phyloP scores from a whole-genome alignment of 345 rosid species.

The Conringia planisiliqua region DNA sequence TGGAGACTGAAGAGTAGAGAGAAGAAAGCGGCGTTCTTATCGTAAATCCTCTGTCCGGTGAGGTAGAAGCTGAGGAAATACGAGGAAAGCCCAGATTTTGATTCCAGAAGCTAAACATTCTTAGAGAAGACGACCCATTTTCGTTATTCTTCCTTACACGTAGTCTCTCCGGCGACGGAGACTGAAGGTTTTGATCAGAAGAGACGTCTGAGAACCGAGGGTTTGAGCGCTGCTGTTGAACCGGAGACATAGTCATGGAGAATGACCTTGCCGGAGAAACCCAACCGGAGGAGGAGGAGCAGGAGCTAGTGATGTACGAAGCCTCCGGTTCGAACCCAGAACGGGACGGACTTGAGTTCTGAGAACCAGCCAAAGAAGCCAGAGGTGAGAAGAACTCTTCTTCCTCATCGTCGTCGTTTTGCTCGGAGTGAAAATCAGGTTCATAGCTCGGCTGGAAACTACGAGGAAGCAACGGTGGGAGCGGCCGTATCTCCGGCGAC shows the following conservation, averaged over 20 bases:
- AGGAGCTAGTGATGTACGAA: constrained; percentile 17
- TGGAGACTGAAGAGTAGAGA: constrained; percentile 35
- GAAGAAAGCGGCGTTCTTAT: constrained; percentile 28
- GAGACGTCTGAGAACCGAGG: constrained; percentile 29
- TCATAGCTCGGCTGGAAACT: constrained; percentile 42
- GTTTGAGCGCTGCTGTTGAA: background rate
- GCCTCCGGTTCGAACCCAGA: constrained; percentile 13
- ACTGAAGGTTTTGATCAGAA: constrained; percentile 25
- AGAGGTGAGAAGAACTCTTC: constrained; percentile 91
- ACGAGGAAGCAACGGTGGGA: constrained; percentile 74
- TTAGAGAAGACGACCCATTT: constrained; percentile 35
- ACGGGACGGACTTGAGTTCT: constrained; percentile 49
- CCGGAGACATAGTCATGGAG: constrained; percentile 61
- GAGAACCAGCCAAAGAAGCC: constrained; percentile 52
- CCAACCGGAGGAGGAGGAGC: constrained; percentile 58
- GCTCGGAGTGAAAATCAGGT: constrained; percentile 33
- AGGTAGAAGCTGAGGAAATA: constrained; percentile 44
- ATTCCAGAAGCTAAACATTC: constrained; percentile 31
- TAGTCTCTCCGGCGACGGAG: constrained; percentile 38
- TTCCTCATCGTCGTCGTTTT: constrained; percentile 43
- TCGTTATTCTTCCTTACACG: constrained; percentile 18
- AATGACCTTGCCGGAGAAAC: constrained; percentile 72
- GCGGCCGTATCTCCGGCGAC: constrained; percentile 90
- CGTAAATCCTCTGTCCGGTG: constrained; percentile 49
- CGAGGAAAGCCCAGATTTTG: constrained; percentile 28